These are phyloP conservation scores for Parietaria judaica DNA, from an alignment of 306 rosid species.

Conservation along the genomic window DNA sequence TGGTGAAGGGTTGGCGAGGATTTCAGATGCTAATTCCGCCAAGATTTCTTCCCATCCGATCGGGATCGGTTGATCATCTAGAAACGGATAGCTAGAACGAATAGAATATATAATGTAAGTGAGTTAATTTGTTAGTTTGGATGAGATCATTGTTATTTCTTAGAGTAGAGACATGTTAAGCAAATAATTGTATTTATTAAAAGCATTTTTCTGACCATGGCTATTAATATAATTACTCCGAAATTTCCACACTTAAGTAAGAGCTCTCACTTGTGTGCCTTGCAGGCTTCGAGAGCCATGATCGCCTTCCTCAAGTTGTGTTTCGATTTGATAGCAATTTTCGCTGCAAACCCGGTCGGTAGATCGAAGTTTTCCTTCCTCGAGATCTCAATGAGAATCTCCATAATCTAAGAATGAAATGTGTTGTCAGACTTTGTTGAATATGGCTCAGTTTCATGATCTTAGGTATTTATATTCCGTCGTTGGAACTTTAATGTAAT, in stretches of 20 bases:
- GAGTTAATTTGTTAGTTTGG: too few relatives aligned
- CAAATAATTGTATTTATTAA: too few relatives aligned
- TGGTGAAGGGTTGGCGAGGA: conserved; percentile 62
- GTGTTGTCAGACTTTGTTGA: too few relatives aligned
- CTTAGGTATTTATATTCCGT: too few relatives aligned
- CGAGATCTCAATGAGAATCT: conserved; percentile 66
- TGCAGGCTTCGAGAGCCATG: conserved; percentile 91
- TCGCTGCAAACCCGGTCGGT: conserved; percentile 55
- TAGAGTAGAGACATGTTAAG: too few relatives aligned
- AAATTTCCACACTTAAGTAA: conserved; percentile 9
- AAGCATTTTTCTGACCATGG: too few relatives aligned
- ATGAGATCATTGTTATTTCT: too few relatives aligned
- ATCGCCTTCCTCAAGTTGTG: conserved; percentile 79
- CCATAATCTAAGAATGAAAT: conserved; percentile 40
- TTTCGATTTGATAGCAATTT: conserved; percentile 63
- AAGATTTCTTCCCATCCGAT: conserved; percentile 75
- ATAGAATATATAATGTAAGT: conserved; percentile 1
- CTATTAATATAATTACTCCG: too few relatives aligned
- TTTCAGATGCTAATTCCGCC: conserved; percentile 59
- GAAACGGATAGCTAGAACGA: conserved; percentile 67
- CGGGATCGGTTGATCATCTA: conserved; percentile 73
- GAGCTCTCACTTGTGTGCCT: conserved; percentile 64
- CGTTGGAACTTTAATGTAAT: too few relatives aligned
- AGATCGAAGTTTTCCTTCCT: conserved; percentile 61
- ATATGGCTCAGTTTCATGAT: too few relatives aligned